Percentiles rank a stretch among this genome's conserved stretches.
These are phyloP conservation scores for Xanthoparmelia taractica DNA, from an alignment of 495 filamentous ascomycete species.

Conservation along the genomic window DNA sequence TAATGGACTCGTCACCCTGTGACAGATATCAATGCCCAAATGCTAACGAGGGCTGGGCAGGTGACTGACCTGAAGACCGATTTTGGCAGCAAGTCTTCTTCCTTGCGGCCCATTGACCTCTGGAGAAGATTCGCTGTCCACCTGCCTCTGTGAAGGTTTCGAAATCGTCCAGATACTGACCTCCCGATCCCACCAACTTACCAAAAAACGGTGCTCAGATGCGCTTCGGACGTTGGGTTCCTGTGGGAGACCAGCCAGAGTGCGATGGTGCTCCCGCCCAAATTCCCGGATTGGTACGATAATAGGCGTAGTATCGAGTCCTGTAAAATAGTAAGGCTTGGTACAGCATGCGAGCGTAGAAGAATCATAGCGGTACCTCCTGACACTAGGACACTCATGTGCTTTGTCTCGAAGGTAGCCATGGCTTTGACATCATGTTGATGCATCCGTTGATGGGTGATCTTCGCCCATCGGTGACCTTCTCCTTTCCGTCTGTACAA, in stretches of 20 bases:
- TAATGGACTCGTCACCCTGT: conserved; percentile 79
- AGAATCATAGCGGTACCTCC: conserved; percentile 53
- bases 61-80: conserved; percentile 28
- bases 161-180: conserved; percentile 66
- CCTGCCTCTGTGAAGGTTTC: neutral
- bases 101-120: conserved; percentile 16
- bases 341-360: neutral
- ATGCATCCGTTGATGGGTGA: conserved; percentile 76
- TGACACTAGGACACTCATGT: conserved; percentile 79
- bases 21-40: neutral
- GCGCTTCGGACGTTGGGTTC: conserved; percentile 61
- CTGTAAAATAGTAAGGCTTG: conserved; percentile 38
- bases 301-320: conserved; percentile 75
- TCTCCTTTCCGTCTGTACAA: conserved; percentile 60
- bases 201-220: conserved; percentile 59
- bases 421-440: conserved; percentile 92
- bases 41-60: conserved; percentile 48
- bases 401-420: conserved; percentile 76
- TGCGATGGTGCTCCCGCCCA: conserved; percentile 70
- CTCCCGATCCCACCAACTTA: conserved; percentile 92
- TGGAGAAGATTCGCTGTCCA: neutral
- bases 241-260: conserved; percentile 74
- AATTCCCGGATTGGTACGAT: conserved; percentile 73
- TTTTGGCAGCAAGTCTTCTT: conserved; percentile 32
- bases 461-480: conserved; percentile 66